Conservation (phyloP, 2,329 filamentous ascomycete genomes). For the Colletotrichum tabaci region DNA sequence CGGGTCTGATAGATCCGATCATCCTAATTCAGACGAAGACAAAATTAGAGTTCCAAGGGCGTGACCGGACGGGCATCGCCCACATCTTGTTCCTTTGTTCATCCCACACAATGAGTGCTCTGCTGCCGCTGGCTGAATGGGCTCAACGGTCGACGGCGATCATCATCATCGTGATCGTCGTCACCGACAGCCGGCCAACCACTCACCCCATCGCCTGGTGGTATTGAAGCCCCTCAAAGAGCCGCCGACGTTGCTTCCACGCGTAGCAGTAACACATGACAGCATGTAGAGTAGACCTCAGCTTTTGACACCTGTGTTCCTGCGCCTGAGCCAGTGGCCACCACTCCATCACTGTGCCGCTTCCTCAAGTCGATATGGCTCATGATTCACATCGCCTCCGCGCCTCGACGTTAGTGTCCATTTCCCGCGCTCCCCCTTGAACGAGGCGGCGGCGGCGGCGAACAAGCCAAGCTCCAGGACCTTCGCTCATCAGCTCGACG, state of each 20-base stretch:
- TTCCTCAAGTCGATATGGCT: neutral
- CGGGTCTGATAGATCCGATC: neutral
- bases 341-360: neutral
- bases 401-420: slow-evolving; percentile 26
- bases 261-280: neutral
- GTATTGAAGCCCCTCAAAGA: neutral
- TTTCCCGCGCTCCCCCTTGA: slow-evolving; percentile 6
- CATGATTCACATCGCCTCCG: slow-evolving; percentile 20
- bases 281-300: neutral
- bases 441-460: slow-evolving; percentile 17
- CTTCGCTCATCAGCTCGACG: slow-evolving; percentile 31
- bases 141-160: slow-evolving; percentile 27
- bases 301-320: neutral
- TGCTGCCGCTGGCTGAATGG: neutral
- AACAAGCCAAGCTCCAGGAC: neutral
- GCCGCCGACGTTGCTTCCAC: neutral
- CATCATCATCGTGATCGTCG: neutral
- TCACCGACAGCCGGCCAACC: neutral
- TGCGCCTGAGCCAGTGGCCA: slow-evolving; percentile 1
- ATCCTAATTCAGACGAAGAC: slow-evolving; percentile 12
- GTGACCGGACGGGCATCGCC: neutral
- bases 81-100: slow-evolving; percentile 15
- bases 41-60: neutral
- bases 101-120: slow-evolving; percentile 9
- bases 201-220: neutral